phyloP scores from a whole-genome alignment of 129 eudicot genomes.

The carrot (Daucus carota) region DNA sequence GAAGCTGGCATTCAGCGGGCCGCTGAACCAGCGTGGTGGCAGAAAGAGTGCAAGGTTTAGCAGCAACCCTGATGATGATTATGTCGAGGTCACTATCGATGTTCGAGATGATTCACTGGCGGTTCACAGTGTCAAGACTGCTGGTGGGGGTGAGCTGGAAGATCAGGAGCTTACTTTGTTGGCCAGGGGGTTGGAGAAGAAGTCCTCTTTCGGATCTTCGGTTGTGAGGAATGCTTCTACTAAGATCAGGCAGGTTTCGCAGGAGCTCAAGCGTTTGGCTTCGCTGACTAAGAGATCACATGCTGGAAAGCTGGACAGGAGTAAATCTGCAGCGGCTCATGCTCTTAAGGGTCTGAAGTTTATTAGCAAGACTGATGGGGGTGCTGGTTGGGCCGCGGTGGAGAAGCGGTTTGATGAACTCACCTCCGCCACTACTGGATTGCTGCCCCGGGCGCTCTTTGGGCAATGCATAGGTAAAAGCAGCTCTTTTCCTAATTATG shows the following conservation, averaged over 20 bases:
- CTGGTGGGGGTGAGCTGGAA: constrained; percentile 53
- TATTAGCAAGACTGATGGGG: constrained; percentile 42
- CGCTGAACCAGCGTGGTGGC: constrained; percentile 26
- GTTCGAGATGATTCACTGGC: constrained; percentile 41
- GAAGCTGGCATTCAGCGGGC: constrained; percentile 31
- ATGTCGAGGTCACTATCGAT: constrained; percentile 44
- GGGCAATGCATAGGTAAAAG: constrained; percentile 71
- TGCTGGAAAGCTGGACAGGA: constrained; percentile 27
- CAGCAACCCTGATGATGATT: constrained; percentile 14
- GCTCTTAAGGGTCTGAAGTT: constrained; percentile 52
- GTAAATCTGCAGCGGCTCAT: constrained; percentile 38
- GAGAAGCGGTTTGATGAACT: constrained; percentile 59
- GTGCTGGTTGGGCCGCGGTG: constrained; percentile 44
- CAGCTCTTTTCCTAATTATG: background rate
- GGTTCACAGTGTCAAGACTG: constrained; percentile 51
- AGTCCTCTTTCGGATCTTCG: constrained; percentile 34
- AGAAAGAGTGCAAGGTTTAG: constrained; percentile 12
- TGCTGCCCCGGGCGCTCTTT: constrained; percentile 56
- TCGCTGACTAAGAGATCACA: constrained; percentile 23
- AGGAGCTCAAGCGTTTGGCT: constrained; percentile 57
- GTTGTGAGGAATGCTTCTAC: constrained; percentile 66
- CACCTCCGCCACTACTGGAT: constrained; percentile 35
- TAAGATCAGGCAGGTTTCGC: constrained; percentile 47
- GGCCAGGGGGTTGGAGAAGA: constrained; percentile 50
- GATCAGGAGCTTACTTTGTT: constrained; percentile 53